Conservation (phyloP, 345 rosid species). For the Dipteronia sinensis region DNA sequence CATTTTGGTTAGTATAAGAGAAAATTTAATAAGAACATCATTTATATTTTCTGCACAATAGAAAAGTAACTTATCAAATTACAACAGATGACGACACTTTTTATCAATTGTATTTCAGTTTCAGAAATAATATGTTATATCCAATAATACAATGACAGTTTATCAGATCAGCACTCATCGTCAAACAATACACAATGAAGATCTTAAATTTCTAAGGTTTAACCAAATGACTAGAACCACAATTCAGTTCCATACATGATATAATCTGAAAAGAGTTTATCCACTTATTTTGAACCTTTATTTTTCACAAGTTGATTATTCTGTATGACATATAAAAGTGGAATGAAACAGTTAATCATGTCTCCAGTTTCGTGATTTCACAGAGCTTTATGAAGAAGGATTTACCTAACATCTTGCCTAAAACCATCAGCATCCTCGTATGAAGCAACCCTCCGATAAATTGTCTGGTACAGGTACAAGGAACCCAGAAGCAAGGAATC, state of each 20-base stretch:
- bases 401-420: slow-evolving; percentile 76
- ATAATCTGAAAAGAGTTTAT: not conserved
- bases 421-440: slow-evolving; percentile 69
- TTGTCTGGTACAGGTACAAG: slow-evolving; percentile 48
- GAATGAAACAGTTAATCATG: slow-evolving; percentile 4
- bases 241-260: not conserved
- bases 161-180: not conserved
- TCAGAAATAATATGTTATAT: not conserved
- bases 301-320: not conserved
- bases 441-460: slow-evolving; percentile 64
- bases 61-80: not conserved
- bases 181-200: not conserved
- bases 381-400: not conserved
- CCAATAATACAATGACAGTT: not conserved
- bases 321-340: not conserved
- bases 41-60: too few species aligned
- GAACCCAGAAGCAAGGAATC: slow-evolving; percentile 13
- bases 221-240: not conserved
- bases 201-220: not conserved
- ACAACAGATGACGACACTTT: not conserved
- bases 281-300: not conserved
- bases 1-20: too few species aligned
- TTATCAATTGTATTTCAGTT: not conserved
- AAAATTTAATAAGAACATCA: too few species aligned
- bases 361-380: not conserved